Evolutionary conservation across 148 eudicot species (phyloP).

Genomic region (Silene latifolia): DNA sequence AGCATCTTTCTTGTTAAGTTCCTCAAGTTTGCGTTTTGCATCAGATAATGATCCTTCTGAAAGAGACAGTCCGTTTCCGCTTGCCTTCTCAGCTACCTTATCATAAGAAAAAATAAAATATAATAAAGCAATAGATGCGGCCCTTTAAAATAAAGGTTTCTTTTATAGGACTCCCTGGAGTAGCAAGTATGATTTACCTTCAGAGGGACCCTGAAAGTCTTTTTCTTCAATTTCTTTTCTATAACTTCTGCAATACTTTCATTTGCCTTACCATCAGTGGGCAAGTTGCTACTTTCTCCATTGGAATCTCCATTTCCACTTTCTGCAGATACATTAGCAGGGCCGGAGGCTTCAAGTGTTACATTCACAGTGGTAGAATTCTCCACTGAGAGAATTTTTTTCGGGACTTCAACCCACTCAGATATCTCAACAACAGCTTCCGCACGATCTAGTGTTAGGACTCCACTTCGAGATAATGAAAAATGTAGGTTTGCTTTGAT

Average conservation of each 20-base stretch:
- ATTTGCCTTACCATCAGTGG: constrained; percentile 41
- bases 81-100: constrained; percentile 76
- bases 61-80: constrained; percentile 59
- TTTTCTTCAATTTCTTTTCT: constrained; percentile 86
- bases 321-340: constrained; percentile 54
- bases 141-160: background rate
- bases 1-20: constrained; percentile 79
- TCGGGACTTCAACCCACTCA: constrained; percentile 96
- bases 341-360: constrained; percentile 40
- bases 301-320: constrained; percentile 38
- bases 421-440: constrained; percentile 89
- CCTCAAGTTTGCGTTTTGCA: constrained; percentile 62
- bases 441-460: constrained; percentile 74
- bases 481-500: constrained; percentile 92
- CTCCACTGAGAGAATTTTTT: constrained; percentile 64
- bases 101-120: constrained; percentile 16
- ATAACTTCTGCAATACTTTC: constrained; percentile 40
- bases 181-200: constrained; percentile 43
- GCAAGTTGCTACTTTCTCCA: constrained; percentile 44
- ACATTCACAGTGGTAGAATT: constrained; percentile 48
- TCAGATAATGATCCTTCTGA: constrained; percentile 61
- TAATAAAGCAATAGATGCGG: background rate
- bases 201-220: constrained; percentile 79
- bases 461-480: constrained; percentile 84
- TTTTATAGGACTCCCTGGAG: background rate